A percentile compares a stretch with the other conserved stretches of the same genome.
These are phyloP conservation scores for Penicillium glabrum DNA, from an alignment of 2,329 filamentous ascomycete genomes.

Conservation along the genomic window DNA sequence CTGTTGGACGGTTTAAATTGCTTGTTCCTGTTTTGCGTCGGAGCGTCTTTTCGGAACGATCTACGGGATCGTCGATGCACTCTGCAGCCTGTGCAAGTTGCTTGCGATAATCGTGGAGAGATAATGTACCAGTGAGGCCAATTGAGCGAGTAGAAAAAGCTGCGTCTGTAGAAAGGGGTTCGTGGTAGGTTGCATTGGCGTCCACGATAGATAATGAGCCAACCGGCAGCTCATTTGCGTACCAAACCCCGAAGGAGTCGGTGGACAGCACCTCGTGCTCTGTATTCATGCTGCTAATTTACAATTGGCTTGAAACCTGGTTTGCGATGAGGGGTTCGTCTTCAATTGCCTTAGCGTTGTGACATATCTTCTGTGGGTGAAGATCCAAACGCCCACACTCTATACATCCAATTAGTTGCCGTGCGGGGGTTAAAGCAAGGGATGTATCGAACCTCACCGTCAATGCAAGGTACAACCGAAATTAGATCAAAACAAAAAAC, in stretches of 20 bases:
- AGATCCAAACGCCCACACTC: constrained; percentile 13
- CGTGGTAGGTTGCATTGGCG: constrained; percentile 18
- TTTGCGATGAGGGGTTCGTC: constrained; percentile 11
- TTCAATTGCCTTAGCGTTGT: constrained; percentile 16
- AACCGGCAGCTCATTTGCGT: constrained; percentile 17
- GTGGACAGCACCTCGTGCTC: constrained; percentile 3
- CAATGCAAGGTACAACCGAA: constrained; percentile 17
- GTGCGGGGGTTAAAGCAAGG: constrained; percentile 14
- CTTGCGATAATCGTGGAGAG: constrained; percentile 39
- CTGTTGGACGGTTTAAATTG: constrained; percentile 29
- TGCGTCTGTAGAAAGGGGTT: constrained; percentile 19
- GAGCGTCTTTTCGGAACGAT: constrained; percentile 29
- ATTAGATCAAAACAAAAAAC: neutral
- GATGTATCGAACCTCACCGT: constrained; percentile 5
- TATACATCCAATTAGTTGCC: constrained; percentile 17
- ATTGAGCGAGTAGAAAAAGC: constrained; percentile 20
- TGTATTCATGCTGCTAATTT: constrained; percentile 7
- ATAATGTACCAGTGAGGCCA: constrained; percentile 26
- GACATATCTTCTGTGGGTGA: constrained; percentile 21
- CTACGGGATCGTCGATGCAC: constrained; percentile 24
- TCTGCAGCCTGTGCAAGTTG: constrained; percentile 28
- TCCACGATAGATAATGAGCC: constrained; percentile 17
- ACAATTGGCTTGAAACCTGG: neutral
- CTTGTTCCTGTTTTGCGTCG: constrained; percentile 34
- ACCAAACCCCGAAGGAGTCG: constrained; percentile 11